Evolutionary conservation across 108 stramenopile genomes (phyloP).

Genomic region (Parietichytrium sp.): DNA sequence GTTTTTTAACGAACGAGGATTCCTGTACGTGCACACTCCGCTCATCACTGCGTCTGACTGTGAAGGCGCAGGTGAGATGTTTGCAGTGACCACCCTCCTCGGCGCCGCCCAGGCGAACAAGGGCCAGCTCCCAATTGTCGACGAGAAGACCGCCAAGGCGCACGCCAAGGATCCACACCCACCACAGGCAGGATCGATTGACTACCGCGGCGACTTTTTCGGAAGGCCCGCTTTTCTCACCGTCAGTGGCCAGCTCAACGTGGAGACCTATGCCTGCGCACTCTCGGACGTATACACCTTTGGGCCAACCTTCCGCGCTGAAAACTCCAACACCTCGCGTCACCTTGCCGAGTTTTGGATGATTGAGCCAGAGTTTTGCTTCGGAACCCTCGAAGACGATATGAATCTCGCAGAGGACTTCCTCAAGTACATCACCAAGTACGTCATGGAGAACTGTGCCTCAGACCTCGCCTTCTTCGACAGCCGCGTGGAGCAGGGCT

Average conservation of each 20-base stretch:
- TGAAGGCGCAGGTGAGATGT: conserved; percentile 94
- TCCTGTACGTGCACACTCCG: conserved; percentile 79
- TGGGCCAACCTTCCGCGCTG: conserved; percentile 88
- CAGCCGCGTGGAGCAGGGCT: conserved; percentile 65
- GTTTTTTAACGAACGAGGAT: conserved; percentile 76
- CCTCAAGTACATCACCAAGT: conserved; percentile 81
- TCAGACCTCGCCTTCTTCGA: conserved; percentile 86
- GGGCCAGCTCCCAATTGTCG: conserved; percentile 52
- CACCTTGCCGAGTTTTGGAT: conserved; percentile 93
- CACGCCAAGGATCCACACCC: conserved; percentile 54
- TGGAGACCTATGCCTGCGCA: conserved; percentile 85
- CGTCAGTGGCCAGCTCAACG: conserved; percentile 85
- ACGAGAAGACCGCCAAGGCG: conserved; percentile 43
- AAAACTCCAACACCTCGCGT: conserved; percentile 86
- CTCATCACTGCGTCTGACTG: conserved; percentile 78
- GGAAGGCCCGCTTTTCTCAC: conserved; percentile 73
- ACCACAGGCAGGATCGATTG: conserved; percentile 57
- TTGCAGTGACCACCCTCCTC: conserved; percentile 70
- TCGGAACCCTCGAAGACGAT: conserved; percentile 74
- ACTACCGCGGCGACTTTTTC: conserved; percentile 76
- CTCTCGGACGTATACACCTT: conserved; percentile 90
- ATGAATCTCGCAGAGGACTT: conserved; percentile 88
- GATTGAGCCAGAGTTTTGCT: conserved; percentile 87
- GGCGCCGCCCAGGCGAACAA: conserved; percentile 48
- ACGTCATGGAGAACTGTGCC: conserved; percentile 77